Evolutionary conservation across 2,329 filamentous ascomycete species (phyloP).

Genomic region (Fusarium drepaniforme): DNA sequence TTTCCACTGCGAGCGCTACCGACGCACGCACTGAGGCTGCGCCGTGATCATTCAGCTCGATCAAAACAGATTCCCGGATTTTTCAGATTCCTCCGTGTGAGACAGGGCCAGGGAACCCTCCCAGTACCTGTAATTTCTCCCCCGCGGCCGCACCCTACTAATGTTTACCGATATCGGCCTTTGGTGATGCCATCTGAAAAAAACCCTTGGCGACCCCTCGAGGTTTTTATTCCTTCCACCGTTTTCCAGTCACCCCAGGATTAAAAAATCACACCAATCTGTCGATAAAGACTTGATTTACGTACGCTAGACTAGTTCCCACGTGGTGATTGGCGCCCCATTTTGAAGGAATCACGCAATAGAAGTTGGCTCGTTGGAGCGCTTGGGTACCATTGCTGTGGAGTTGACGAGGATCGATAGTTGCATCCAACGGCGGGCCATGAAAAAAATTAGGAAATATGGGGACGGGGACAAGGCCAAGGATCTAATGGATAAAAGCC

Average conservation of each 20-base stretch:
- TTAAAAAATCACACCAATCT: neutral
- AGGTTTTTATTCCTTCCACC: neutral
- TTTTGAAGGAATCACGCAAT: neutral
- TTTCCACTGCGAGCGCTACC: neutral
- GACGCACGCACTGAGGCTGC: neutral
- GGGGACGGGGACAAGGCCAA: neutral
- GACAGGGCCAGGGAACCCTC: neutral
- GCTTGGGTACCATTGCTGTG: neutral
- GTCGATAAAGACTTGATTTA: neutral
- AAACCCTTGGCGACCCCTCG: neutral
- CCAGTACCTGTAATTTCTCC: neutral
- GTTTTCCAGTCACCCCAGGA: neutral
- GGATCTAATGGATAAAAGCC: neutral
- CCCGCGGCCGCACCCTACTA: neutral
- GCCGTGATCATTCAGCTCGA: neutral
- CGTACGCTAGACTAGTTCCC: neutral
- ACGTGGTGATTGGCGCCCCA: conserved; percentile 2
- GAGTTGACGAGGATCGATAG: neutral
- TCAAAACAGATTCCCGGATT: neutral
- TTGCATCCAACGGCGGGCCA: neutral
- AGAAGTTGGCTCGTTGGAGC: neutral
- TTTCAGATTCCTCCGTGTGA: neutral
- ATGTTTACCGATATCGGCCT: neutral
- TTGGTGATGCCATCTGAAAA: neutral
- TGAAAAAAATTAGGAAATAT: neutral